These are phyloP conservation scores for Postia placenta DNA, from an alignment of 768 basidiomycete species.

Conservation along the genomic window DNA sequence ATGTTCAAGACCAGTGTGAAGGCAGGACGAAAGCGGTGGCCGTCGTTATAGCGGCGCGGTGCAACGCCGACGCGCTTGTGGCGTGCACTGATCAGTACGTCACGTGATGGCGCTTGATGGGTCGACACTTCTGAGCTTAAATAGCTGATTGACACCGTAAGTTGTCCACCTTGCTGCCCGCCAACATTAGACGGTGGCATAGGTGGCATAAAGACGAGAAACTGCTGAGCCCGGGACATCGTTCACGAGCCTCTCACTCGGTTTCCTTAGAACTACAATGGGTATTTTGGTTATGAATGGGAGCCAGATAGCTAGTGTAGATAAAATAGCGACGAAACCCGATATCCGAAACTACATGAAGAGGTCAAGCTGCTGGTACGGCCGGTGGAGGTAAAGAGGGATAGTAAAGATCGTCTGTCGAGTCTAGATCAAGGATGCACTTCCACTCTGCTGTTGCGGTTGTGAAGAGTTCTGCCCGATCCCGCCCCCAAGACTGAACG, in stretches of 20 bases:
- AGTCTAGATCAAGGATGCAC: slow-evolving; percentile 43
- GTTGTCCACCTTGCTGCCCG: neutral
- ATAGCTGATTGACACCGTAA: neutral
- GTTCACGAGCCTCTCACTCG: neutral
- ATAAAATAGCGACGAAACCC: neutral
- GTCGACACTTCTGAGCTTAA: neutral
- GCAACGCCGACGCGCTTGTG: no score
- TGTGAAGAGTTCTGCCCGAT: slow-evolving; percentile 11
- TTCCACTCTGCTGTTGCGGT: slow-evolving; percentile 31
- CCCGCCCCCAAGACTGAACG: slow-evolving; percentile 9
- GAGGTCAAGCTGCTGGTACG: neutral
- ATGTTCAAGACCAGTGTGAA: no score
- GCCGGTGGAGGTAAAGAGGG: neutral
- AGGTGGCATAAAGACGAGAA: neutral
- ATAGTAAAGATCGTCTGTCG: neutral
- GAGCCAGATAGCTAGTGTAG: neutral
- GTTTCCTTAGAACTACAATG: neutral
- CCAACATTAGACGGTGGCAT: neutral
- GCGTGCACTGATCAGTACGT: neutral
- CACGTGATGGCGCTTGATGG: neutral
- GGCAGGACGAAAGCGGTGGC: no score
- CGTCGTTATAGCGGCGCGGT: no score
- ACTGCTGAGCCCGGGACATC: neutral
- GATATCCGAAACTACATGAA: neutral
- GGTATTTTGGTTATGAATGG: neutral